These are phyloP conservation scores for Lentinula raphanica DNA, from an alignment of 768 basidiomycete species.

Conservation along the genomic window DNA sequence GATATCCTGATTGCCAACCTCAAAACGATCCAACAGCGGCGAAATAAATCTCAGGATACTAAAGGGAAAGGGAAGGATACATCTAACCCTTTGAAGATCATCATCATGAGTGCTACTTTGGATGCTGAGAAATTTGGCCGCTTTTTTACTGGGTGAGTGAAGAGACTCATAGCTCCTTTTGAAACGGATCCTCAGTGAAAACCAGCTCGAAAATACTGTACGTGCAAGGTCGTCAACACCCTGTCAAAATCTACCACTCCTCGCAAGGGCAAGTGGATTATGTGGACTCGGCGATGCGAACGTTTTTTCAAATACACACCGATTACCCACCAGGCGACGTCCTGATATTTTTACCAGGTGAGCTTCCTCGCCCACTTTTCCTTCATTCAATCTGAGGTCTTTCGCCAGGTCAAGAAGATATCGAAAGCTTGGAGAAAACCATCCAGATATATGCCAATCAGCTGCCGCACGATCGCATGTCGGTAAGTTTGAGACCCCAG, in stretches of 20 bases:
- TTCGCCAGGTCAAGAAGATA: constrained; percentile 84
- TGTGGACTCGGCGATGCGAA: constrained; percentile 82
- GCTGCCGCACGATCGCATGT: constrained; percentile 52
- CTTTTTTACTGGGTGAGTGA: constrained; percentile 70
- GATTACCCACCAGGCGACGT: constrained; percentile 81
- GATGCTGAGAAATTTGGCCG: constrained; percentile 92
- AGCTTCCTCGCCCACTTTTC: neutral
- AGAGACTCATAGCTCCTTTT: neutral
- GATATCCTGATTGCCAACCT: constrained; percentile 90
- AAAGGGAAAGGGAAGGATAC: constrained; percentile 42
- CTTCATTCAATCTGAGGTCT: neutral
- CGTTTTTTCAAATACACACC: constrained; percentile 90
- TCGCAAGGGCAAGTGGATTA: constrained; percentile 75
- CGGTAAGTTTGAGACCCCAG: constrained; percentile 31
- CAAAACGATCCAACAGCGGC: constrained; percentile 67
- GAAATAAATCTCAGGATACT: constrained; percentile 42
- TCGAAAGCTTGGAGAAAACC: constrained; percentile 78
- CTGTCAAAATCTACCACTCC: constrained; percentile 82
- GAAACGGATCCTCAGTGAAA: neutral
- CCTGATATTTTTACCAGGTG: constrained; percentile 88
- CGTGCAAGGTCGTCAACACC: constrained; percentile 89
- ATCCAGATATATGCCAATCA: constrained; percentile 65
- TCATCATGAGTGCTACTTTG: constrained; percentile 97
- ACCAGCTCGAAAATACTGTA: constrained; percentile 82
- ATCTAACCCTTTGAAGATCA: constrained; percentile 74